Percentiles rank a stretch among this genome's conserved stretches.
Evolutionary conservation across 306 rosid genomes (phyloP).

Genomic region (Fragaria vesca): DNA sequence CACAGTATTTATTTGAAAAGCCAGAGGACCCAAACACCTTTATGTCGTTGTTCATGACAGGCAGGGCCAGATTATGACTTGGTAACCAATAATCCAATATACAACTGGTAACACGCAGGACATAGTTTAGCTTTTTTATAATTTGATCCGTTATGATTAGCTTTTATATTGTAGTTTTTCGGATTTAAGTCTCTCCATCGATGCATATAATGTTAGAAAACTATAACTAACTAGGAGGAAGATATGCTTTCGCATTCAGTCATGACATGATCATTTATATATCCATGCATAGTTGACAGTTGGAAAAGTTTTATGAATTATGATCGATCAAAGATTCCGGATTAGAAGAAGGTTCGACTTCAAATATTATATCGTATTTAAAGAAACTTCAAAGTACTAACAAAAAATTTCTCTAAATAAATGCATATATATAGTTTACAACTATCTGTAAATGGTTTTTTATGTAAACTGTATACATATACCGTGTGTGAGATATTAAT

Average conservation of each 20-base stretch:
- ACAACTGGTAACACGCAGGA: not conserved
- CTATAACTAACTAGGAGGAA: not conserved
- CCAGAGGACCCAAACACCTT: not conserved
- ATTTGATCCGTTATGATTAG: not conserved
- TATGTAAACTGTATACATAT: too few species aligned
- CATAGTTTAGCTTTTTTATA: not conserved
- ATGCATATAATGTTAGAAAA: not conserved
- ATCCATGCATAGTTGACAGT: not conserved
- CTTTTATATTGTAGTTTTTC: not conserved
- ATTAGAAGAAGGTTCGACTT: not conserved
- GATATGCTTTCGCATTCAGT: not conserved
- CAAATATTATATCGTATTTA: not conserved
- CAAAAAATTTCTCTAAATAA: too few species aligned
- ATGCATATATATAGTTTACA: too few species aligned
- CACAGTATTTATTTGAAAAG: not conserved
- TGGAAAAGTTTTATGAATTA: not conserved
- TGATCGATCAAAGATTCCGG: not conserved
- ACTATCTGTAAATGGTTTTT: too few species aligned
- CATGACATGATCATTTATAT: not conserved
- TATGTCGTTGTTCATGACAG: not conserved
- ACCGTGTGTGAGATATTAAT: too few species aligned
- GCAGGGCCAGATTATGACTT: conserved; percentile 2
- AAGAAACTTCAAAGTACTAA: too few species aligned
- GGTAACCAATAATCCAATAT: not conserved
- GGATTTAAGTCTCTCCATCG: not conserved